Evolutionary conservation across 768 basidiomycete genomes (phyloP).

Genomic region (Collybiopsis confluens): DNA sequence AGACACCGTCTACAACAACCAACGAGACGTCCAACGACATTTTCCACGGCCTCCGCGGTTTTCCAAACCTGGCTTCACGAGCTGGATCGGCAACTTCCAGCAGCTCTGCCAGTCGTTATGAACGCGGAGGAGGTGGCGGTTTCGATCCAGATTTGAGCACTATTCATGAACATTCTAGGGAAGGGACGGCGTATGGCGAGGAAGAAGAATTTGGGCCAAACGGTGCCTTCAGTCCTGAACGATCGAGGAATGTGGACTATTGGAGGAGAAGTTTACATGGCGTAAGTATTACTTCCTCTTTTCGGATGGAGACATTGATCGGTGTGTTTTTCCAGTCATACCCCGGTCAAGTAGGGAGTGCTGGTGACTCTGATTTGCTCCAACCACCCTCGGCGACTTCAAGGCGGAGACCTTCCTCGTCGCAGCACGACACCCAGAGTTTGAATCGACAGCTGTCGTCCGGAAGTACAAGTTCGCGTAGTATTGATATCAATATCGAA

Average conservation of each 20-base stretch:
- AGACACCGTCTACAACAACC: conserved; percentile 6
- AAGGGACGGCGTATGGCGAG: conserved; percentile 1
- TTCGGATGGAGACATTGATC: too few species aligned
- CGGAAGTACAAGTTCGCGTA: conserved; percentile 1
- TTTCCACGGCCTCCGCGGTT: background rate
- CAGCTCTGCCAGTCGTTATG: background rate
- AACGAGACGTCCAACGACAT: background rate
- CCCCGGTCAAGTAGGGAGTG: too few species aligned
- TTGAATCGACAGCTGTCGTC: background rate
- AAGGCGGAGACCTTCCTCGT: background rate
- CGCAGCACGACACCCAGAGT: background rate
- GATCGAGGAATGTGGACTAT: conserved; percentile 4
- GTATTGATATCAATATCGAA: conserved; percentile 1
- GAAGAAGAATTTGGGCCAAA: background rate
- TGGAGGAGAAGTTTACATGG: conserved; percentile 4
- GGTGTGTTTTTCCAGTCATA: too few species aligned
- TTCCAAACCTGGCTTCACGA: background rate
- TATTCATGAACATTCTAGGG: conserved; percentile 9
- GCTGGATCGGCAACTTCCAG: background rate
- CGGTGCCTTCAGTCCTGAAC: background rate
- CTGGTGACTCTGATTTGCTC: background rate
- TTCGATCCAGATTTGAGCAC: conserved; percentile 6
- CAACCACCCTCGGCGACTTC: conserved; percentile 3
- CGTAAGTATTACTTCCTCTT: background rate
- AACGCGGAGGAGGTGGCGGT: background rate